These are phyloP conservation scores for Podospora didyma DNA, from an alignment of 495 filamentous ascomycete species.

Conservation along the genomic window DNA sequence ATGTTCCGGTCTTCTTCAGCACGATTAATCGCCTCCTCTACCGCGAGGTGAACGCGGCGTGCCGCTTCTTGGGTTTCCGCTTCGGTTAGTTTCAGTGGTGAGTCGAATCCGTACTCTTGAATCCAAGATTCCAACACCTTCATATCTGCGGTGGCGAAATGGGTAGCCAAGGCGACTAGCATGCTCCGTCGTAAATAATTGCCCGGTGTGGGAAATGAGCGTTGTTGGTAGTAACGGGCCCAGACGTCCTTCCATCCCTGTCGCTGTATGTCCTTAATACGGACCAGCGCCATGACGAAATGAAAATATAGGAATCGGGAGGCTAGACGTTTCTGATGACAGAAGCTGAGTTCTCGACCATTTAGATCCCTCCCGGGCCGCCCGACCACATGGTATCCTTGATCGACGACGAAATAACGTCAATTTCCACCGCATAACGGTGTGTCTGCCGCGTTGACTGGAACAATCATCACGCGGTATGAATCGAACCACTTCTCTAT, in stretches of 20 bases:
- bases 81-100: neutral
- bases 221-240: conserved; percentile 11
- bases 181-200: conserved; percentile 8
- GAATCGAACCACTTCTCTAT: conserved; percentile 2
- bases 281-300: conserved; percentile 12
- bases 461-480: conserved; percentile 6
- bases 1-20: neutral
- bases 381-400: neutral
- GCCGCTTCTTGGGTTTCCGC: conserved; percentile 4
- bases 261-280: conserved; percentile 1
- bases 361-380: neutral
- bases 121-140: conserved; percentile 7
- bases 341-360: conserved; percentile 1
- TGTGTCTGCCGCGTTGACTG: neutral
- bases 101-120: neutral
- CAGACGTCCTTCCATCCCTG: conserved; percentile 6
- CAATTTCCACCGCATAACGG: conserved; percentile 8
- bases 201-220: conserved; percentile 9
- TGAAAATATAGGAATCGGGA: conserved; percentile 13
- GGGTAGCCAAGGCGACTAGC: conserved; percentile 6
- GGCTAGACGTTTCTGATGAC: conserved; percentile 6
- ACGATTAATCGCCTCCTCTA: neutral
- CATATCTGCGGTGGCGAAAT: conserved; percentile 7
- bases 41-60: conserved; percentile 4
- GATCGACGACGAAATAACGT: conserved; percentile 2